phyloP scores from a whole-genome alignment of 1,284 basidiomycete species.

The Malassezia equina region DNA sequence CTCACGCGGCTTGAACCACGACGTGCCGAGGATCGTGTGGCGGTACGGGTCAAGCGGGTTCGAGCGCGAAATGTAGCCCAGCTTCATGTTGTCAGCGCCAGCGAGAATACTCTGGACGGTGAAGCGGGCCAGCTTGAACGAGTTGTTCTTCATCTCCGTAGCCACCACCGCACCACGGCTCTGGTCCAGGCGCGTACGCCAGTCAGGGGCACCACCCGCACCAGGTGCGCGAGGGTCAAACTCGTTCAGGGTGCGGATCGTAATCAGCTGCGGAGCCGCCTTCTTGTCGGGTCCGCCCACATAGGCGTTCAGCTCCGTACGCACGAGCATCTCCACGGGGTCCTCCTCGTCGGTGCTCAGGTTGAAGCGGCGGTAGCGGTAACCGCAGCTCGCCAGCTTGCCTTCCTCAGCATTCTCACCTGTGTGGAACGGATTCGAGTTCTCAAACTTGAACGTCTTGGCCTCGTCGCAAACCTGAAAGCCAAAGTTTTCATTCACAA shows the following conservation, averaged over 20 bases:
- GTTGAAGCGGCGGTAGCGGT: conserved; percentile 93
- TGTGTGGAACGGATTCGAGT: conserved; percentile 69
- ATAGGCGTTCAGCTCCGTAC: conserved; percentile 93
- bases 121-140: conserved; percentile 94
- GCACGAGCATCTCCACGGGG: conserved; percentile 70
- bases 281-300: conserved; percentile 31
- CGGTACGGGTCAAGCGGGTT: conserved; percentile 88
- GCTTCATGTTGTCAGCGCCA: conserved; percentile 92
- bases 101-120: conserved; percentile 89
- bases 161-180: conserved; percentile 96
- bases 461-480: conserved; percentile 85
- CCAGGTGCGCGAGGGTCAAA: conserved; percentile 87
- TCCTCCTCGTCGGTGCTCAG: conserved; percentile 78
- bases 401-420: conserved; percentile 66
- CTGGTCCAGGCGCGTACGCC: conserved; percentile 87
- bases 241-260: conserved; percentile 91
- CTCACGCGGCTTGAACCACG: conserved; percentile 85
- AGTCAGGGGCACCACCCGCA: conserved; percentile 85
- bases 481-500: conserved; percentile 97
- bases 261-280: conserved; percentile 49
- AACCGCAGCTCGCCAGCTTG: conserved; percentile 86
- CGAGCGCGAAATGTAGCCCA: conserved; percentile 87
- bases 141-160: conserved; percentile 99
- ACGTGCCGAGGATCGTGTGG: conserved; percentile 88
- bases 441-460: conserved; percentile 49